Conservation (phyloP, 2,329 filamentous ascomycete genomes). For the Stachybotrys chartarum region DNA sequence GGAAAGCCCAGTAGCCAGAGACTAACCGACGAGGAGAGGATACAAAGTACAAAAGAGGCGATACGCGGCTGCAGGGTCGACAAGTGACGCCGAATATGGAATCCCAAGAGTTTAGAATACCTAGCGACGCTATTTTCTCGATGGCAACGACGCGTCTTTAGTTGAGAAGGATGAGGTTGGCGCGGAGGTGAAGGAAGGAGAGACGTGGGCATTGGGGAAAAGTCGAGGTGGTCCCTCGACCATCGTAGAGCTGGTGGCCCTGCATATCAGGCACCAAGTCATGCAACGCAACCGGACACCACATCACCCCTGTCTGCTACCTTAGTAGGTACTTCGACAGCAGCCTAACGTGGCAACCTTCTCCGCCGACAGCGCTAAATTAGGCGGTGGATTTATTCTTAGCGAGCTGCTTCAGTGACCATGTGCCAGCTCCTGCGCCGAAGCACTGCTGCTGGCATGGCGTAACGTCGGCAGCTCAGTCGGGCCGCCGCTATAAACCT, state of each 20-base stretch:
- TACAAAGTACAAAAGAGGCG: not conserved
- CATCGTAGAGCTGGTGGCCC: conserved; percentile 14
- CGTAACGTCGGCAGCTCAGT: not conserved
- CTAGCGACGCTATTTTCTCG: conserved; percentile 14
- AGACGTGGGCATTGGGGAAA: conserved; percentile 21
- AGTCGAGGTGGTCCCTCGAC: conserved; percentile 18
- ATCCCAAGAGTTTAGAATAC: conserved; percentile 10
- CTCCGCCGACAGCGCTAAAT: conserved; percentile 3
- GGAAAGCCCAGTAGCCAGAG: conserved; percentile 7
- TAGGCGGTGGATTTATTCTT: not conserved
- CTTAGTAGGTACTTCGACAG: not conserved
- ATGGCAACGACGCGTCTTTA: conserved; percentile 12
- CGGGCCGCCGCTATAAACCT: not conserved
- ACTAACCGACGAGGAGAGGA: not conserved
- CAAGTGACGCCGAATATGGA: conserved; percentile 8
- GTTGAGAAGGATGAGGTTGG: conserved; percentile 16
- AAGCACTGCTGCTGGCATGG: not conserved
- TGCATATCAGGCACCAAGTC: conserved; percentile 24
- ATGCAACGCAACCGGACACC: not conserved
- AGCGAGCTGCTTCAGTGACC: not conserved
- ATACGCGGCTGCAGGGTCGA: conserved; percentile 1
- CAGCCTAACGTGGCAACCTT: not conserved
- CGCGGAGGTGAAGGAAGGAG: conserved; percentile 18
- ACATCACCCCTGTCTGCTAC: too few species aligned
- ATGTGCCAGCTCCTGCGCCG: not conserved